Evolutionary conservation across 352 stramenopile genomes (phyloP), one percentile per base, ranked within the genome.

Genomic region (Globisporangium cylindrosporum): DNA sequence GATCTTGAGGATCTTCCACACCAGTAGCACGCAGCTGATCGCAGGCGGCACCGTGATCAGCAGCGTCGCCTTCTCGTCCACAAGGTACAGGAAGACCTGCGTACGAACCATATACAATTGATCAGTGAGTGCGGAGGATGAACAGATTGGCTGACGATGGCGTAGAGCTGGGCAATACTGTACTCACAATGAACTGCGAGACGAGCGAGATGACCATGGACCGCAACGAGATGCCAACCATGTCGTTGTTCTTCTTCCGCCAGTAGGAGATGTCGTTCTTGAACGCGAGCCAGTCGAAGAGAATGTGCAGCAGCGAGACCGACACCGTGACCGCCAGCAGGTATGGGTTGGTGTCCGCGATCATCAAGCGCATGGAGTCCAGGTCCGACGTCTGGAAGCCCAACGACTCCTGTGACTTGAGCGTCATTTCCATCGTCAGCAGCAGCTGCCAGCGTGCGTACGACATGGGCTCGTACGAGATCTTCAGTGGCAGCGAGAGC

Each of bases 401-500:
- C 38, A 46, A 10, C 38, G 38, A 46, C 38, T 46, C 38, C 38
- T 46, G 38, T 14, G 38, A 46, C 12, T 46, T 46, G 38, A 46
- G 38, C 38, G 38, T 10, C 38, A 46, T 46, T 10, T 46, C 38
- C 38, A 46, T 46, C 38, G 38, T 46, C 27, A 94, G 65, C 57
- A 92, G 75, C 67, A 94, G 81, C 71, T 94, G 84, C 86, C 86
- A 94, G 24, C 86, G 79, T 22, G 82, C 84, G 62, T 90, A 94
- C 15, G 82, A 90, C 73, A 94, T 85, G 10, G 86, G 79, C 53
- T 89, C 88, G 72, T 81, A 93, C 54, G 77, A 85, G 49, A 95
- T 78, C 62, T 84, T 78, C 43, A 95, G 73, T 18, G 88, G 85
- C 51, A 95, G 71, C 29, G 76, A 72, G 0, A 66, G 63, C 20